Percentiles rank a stretch among this genome's conserved stretches.
Conservation (phyloP, 2,329 filamentous ascomycete species). For the Monilinia laxa region DNA sequence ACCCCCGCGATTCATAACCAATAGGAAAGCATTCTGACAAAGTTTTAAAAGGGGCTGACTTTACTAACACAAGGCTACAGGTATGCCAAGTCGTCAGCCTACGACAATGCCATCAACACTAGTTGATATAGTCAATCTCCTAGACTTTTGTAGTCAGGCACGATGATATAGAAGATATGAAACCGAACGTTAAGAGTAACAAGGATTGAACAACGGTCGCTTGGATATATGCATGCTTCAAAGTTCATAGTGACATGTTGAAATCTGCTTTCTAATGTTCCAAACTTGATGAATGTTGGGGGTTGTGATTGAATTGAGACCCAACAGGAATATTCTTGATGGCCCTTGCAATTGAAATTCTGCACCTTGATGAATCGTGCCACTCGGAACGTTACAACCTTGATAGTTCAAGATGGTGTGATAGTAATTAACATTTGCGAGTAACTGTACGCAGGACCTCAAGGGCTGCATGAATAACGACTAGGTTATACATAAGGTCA, state of each 20-base stretch:
- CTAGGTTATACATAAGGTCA: not conserved
- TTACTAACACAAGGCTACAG: not conserved
- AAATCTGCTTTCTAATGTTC: not conserved
- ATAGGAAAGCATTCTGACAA: not conserved
- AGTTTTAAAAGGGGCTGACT: not conserved
- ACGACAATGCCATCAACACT: not conserved
- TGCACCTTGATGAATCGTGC: not conserved
- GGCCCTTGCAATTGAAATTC: not conserved
- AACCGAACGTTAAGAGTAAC: not conserved
- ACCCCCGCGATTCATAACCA: not conserved
- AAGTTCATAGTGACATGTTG: not conserved
- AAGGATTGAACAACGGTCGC: not conserved
- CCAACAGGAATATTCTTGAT: not conserved
- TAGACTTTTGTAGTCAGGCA: not conserved
- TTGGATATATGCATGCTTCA: not conserved
- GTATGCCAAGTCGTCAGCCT: constrained; percentile 2
- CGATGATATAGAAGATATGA: not conserved
- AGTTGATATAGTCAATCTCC: not conserved
- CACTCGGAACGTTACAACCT: not conserved
- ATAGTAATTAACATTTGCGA: not conserved
- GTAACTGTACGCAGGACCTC: not conserved
- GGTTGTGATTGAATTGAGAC: not conserved
- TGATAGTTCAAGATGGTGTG: not conserved
- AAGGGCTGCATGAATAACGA: not conserved
- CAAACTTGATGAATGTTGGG: not conserved